Percentiles rank a stretch among this genome's conserved stretches.
Evolutionary conservation across 768 basidiomycete species (phyloP).

Genomic region (Amanita thiersii): DNA sequence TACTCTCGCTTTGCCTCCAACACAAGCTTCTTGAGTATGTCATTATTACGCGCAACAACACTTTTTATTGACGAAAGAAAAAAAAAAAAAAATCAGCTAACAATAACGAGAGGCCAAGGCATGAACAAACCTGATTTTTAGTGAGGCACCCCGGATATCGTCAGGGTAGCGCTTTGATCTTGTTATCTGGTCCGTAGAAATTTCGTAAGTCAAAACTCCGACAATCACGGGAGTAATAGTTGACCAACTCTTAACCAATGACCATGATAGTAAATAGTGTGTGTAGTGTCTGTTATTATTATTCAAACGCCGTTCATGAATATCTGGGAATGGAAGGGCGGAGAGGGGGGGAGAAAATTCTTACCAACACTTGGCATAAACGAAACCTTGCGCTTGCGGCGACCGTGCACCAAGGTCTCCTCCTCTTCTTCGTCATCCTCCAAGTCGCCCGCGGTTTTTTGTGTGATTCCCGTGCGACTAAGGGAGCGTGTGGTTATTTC

Average conservation of each 20-base stretch:
- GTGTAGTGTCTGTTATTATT: slow-evolving; percentile 58
- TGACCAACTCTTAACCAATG: slow-evolving; percentile 74
- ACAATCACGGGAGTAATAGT: slow-evolving; percentile 10
- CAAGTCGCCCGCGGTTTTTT: slow-evolving; percentile 66
- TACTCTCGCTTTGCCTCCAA: slow-evolving; percentile 84
- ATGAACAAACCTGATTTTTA: slow-evolving; percentile 66
- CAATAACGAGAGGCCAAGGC: background rate
- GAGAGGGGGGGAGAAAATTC: no score
- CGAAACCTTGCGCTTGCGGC: slow-evolving; percentile 69
- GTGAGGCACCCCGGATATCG: slow-evolving; percentile 61
- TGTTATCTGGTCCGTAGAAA: slow-evolving; percentile 49
- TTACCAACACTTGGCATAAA: slow-evolving; percentile 82
- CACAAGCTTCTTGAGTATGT: slow-evolving; percentile 80
- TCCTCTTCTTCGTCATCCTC: slow-evolving; percentile 63
- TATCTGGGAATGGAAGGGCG: slow-evolving; percentile 10
- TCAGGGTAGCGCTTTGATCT: slow-evolving; percentile 72
- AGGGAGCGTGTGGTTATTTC: slow-evolving; percentile 80
- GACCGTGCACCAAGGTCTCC: slow-evolving; percentile 53
- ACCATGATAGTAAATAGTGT: slow-evolving; percentile 85
- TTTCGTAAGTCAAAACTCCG: slow-evolving; percentile 13
- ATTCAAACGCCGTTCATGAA: slow-evolving; percentile 10
- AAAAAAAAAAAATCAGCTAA: background rate
- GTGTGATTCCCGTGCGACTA: slow-evolving; percentile 54
- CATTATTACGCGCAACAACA: slow-evolving; percentile 83
- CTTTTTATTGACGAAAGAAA: slow-evolving; percentile 27